These are phyloP conservation scores for Colletotrichum karsti DNA, from an alignment of 2,329 filamentous ascomycete species.

Conservation along the genomic window DNA sequence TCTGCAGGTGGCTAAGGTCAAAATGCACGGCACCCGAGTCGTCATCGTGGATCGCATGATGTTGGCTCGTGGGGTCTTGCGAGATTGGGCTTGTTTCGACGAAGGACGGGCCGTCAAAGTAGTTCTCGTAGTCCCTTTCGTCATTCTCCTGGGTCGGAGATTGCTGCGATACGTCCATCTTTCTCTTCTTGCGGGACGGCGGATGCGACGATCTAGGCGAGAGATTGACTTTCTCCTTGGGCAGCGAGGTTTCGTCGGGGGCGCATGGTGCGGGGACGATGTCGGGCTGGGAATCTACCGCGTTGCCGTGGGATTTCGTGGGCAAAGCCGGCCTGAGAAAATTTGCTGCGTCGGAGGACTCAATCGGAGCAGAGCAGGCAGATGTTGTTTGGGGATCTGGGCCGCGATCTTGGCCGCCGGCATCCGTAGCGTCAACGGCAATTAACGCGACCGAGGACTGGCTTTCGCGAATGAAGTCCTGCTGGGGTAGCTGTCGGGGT, in stretches of 20 bases:
- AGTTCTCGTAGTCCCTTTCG: slow-evolving; percentile 59
- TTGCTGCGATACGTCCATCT: slow-evolving; percentile 57
- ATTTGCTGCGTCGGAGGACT: not conserved
- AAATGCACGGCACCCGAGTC: slow-evolving; percentile 62
- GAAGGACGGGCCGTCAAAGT: slow-evolving; percentile 36
- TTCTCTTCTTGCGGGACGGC: slow-evolving; percentile 31
- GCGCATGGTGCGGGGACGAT: slow-evolving; percentile 3
- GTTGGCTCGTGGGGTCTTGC: slow-evolving; percentile 31
- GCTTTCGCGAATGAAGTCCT: slow-evolving; percentile 9
- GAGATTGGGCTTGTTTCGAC: slow-evolving; percentile 29
- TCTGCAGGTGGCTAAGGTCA: slow-evolving; percentile 44
- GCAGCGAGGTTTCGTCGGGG: not conserved
- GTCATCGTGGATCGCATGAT: slow-evolving; percentile 50
- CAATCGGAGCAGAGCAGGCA: not conserved
- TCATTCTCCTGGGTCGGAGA: slow-evolving; percentile 66
- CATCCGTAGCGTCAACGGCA: slow-evolving; percentile 5
- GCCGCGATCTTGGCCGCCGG: not conserved
- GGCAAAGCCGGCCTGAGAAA: not conserved
- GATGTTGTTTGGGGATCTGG: not conserved
- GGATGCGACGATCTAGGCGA: slow-evolving; percentile 24
- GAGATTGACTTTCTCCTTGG: slow-evolving; percentile 10
- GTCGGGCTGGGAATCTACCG: not conserved
- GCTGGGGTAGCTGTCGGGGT: slow-evolving; percentile 22
- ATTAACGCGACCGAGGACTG: slow-evolving; percentile 1
- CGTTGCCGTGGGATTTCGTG: not conserved